A percentile compares a stretch with the other conserved stretches of the same genome.
Evolutionary conservation across 1,139 yeast genomes (phyloP).

Genomic region (Protomyces lactucae-debilis): DNA sequence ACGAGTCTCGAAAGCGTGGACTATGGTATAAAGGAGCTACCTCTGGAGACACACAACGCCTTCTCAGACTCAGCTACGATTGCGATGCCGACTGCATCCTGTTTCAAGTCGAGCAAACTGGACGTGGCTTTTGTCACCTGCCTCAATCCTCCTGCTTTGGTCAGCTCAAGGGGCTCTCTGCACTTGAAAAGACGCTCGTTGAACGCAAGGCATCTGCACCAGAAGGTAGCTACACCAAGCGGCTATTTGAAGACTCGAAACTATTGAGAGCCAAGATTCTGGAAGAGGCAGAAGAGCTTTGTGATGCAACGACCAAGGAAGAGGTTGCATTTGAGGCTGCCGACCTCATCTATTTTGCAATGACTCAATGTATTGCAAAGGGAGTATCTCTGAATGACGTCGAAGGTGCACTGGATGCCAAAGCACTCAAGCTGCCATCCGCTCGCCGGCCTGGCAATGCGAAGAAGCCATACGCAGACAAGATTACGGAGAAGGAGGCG

Average conservation of each 20-base stretch:
- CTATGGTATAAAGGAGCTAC: slow-evolving; percentile 96
- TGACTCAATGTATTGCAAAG: slow-evolving; percentile 76
- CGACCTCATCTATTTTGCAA: slow-evolving; percentile 82
- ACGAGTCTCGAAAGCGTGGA: slow-evolving; percentile 83
- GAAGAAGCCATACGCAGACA: slow-evolving; percentile 54
- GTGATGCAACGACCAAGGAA: slow-evolving; percentile 64
- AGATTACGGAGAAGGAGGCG: slow-evolving; percentile 7
- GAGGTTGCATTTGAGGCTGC: slow-evolving; percentile 93
- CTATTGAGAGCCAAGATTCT: slow-evolving; percentile 78
- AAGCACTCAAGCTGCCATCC: slow-evolving; percentile 61
- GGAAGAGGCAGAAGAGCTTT: slow-evolving; percentile 94
- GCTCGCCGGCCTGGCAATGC: slow-evolving; percentile 96
- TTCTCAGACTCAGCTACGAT: slow-evolving; percentile 63
- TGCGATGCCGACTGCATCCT: slow-evolving; percentile 90
- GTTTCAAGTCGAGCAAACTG: slow-evolving; percentile 75
- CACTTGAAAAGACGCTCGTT: slow-evolving; percentile 61
- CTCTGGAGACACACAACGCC: slow-evolving; percentile 85
- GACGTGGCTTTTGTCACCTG: slow-evolving; percentile 89
- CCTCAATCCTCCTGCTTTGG: slow-evolving; percentile 79
- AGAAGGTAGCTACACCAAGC: slow-evolving; percentile 83
- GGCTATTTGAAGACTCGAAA: slow-evolving; percentile 72
- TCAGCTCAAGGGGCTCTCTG: slow-evolving; percentile 50
- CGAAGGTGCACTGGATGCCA: slow-evolving; percentile 76
- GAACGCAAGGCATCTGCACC: slow-evolving; percentile 58
- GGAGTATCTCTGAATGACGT: slow-evolving; percentile 78